phyloP scores from a whole-genome alignment of 2,329 filamentous ascomycete species.

The Dothistroma septosporum region DNA sequence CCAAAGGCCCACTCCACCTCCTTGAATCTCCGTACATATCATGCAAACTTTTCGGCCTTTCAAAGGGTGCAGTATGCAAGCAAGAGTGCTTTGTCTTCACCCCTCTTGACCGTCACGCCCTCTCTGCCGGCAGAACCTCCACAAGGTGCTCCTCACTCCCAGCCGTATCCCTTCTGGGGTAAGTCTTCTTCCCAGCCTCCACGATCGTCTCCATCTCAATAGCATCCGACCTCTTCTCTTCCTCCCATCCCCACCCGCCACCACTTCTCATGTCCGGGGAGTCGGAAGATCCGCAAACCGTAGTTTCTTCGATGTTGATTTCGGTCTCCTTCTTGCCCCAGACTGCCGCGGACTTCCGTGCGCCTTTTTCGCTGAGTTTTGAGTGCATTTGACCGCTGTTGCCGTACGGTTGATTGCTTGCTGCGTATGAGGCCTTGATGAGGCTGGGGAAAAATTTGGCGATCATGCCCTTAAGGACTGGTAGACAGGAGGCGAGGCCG shows the following conservation, averaged over 20 bases:
- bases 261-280: background rate
- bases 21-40: background rate
- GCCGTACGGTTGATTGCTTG: background rate
- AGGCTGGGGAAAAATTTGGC: slow-evolving; percentile 19
- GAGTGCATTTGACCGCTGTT: background rate
- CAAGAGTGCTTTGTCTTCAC: background rate
- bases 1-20: background rate
- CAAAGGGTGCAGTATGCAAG: background rate
- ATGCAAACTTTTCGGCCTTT: background rate
- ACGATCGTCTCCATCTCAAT: background rate
- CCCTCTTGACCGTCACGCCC: background rate
- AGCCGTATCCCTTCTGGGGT: background rate
- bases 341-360: background rate
- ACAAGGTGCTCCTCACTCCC: background rate
- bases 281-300: background rate
- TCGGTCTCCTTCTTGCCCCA: background rate
- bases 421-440: slow-evolving; percentile 3
- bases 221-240: background rate
- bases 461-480: slow-evolving; percentile 23
- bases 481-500: slow-evolving; percentile 27
- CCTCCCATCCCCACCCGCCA: background rate
- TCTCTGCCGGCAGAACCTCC: background rate
- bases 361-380: slow-evolving; percentile 2
- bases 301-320: background rate
- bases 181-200: background rate